Conservation (phyloP, 1,139 yeast genomes). For the Candida sanyaensis region DNA sequence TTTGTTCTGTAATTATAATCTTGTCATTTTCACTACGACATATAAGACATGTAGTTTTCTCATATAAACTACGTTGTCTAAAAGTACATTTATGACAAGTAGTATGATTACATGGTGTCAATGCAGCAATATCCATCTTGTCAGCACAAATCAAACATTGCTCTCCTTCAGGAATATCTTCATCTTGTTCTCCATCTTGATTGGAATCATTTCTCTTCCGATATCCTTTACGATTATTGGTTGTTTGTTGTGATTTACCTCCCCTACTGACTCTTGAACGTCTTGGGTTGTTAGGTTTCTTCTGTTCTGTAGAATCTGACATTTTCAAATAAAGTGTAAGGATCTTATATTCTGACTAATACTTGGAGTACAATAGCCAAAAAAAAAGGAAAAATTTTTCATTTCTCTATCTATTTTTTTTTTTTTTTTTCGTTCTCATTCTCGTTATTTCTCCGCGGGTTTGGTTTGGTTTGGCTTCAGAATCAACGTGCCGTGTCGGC, state of each 20-base stretch:
- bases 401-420: too few species aligned
- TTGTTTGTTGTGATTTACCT: conserved; percentile 6
- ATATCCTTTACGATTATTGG: conserved; percentile 8
- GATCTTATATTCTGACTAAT: too few species aligned
- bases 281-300: conserved; percentile 1
- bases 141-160: conserved; percentile 87
- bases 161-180: conserved; percentile 31
- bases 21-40: conserved; percentile 73
- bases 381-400: too few species aligned
- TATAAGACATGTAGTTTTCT: conserved; percentile 72
- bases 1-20: conserved; percentile 56
- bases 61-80: conserved; percentile 79
- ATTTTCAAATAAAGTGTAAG: not conserved
- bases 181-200: conserved; percentile 24
- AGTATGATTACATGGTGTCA: conserved; percentile 81
- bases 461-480: too few species aligned
- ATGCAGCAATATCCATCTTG: conserved; percentile 57
- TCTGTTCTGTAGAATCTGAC: not conserved
- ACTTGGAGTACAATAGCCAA: too few species aligned
- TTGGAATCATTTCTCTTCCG: conserved; percentile 20
- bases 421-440: too few species aligned
- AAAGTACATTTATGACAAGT: conserved; percentile 84
- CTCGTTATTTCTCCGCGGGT: too few species aligned
- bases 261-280: conserved; percentile 24
- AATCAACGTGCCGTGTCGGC: too few species aligned